Evolutionary conservation across 306 rosid species (phyloP).

Genomic region (Corylus avellana): DNA sequence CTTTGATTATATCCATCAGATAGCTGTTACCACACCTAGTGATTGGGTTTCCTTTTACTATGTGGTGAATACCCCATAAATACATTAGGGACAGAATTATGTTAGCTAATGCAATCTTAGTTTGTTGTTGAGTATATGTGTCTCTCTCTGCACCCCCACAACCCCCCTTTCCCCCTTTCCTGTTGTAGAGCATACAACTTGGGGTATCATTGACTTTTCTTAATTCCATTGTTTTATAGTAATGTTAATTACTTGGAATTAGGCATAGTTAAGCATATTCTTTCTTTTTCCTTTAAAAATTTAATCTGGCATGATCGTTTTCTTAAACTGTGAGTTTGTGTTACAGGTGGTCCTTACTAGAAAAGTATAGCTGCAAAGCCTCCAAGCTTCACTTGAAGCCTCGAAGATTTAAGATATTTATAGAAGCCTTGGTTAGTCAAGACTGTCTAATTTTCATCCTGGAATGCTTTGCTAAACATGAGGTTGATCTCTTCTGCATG

Average conservation of each 20-base stretch:
- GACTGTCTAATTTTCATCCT: slow-evolving; percentile 23
- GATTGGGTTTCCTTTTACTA: no score
- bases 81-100: neutral
- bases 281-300: slow-evolving; percentile 5
- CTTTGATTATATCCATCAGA: neutral
- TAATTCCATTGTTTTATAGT: neutral
- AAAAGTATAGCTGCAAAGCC: slow-evolving; percentile 97
- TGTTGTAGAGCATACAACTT: slow-evolving; percentile 1
- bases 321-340: slow-evolving; percentile 29
- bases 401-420: slow-evolving; percentile 85
- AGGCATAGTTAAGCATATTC: neutral
- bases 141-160: neutral
- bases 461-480: slow-evolving; percentile 6
- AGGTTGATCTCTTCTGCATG: slow-evolving; percentile 16
- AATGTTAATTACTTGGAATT: neutral
- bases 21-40: slow-evolving; percentile 8
- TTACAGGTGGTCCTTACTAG: slow-evolving; percentile 96
- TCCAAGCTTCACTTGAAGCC: slow-evolving; percentile 99
- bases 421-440: slow-evolving; percentile 92
- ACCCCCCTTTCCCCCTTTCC: no score
- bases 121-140: neutral
- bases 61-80: neutral
- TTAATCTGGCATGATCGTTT: slow-evolving; percentile 26
- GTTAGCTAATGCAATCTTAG: neutral
- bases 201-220: neutral